These are phyloP conservation scores for Pezicula rhizophila DNA, from an alignment of 2,329 filamentous ascomycete genomes.

Conservation along the genomic window DNA sequence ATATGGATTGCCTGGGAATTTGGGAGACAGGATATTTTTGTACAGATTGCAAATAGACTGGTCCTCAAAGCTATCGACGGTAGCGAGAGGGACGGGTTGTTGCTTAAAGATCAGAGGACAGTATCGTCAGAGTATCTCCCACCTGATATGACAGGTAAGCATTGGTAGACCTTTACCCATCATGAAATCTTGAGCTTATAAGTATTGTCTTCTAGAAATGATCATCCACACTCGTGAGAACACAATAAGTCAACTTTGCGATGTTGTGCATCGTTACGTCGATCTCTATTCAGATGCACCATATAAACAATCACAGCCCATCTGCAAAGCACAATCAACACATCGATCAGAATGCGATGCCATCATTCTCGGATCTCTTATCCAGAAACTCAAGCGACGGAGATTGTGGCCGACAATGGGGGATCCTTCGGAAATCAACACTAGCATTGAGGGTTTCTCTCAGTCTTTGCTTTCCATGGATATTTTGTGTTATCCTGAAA, in stretches of 20 bases:
- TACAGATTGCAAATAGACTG: neutral
- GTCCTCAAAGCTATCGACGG: neutral
- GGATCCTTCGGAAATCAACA: neutral
- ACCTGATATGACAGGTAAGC: neutral
- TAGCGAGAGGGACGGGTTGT: too few relatives aligned
- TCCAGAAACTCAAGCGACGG: neutral
- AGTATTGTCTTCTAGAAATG: neutral
- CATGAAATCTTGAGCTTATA: too few relatives aligned
- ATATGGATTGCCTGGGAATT: neutral
- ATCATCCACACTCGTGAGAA: neutral
- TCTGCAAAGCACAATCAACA: too few relatives aligned
- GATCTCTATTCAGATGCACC: neutral
- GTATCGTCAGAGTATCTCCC: neutral
- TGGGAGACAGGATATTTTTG: neutral
- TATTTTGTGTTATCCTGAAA: too few relatives aligned
- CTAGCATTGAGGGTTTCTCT: too few relatives aligned
- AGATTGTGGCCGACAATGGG: neutral
- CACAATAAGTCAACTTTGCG: neutral
- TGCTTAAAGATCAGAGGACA: too few relatives aligned
- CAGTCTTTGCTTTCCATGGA: too few relatives aligned
- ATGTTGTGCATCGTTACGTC: neutral
- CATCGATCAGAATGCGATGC: neutral
- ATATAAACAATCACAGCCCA: too few relatives aligned
- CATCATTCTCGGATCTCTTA: neutral
- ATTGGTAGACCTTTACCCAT: neutral